Conservation (phyloP, 331 rosid genomes). For the Saraca asoca region DNA sequence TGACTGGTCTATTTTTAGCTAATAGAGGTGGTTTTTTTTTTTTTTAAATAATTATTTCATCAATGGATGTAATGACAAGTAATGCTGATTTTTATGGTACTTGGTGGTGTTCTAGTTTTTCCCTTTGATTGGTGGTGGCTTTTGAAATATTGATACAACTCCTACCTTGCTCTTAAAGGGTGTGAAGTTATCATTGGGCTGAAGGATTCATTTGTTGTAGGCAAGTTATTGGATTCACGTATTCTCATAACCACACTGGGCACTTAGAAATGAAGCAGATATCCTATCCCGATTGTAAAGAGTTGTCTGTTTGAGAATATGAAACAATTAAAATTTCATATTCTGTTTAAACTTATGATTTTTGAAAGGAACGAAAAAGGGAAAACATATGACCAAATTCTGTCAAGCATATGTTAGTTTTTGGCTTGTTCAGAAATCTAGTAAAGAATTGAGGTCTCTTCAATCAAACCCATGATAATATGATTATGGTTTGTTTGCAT, state of each 20-base stretch:
- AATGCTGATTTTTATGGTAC: neutral
- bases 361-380: neutral
- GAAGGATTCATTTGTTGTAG: neutral
- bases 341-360: no score
- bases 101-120: neutral
- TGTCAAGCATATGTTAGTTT: neutral
- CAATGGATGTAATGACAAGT: neutral
- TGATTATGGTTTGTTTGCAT: neutral
- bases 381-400: neutral
- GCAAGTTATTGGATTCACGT: no score
- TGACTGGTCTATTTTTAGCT: neutral
- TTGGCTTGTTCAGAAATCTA: slow-evolving; percentile 9
- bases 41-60: no score
- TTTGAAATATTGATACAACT: neutral
- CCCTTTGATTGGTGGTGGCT: neutral
- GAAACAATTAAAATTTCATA: no score
- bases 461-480: neutral
- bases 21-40: neutral
- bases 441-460: neutral
- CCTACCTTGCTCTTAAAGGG: neutral
- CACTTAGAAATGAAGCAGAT: no score
- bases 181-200: neutral
- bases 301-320: no score
- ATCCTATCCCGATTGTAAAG: no score
- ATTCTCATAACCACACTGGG: no score